These are phyloP conservation scores for Malassezia caprae DNA, from an alignment of 1,284 basidiomycete genomes.

Conservation along the genomic window DNA sequence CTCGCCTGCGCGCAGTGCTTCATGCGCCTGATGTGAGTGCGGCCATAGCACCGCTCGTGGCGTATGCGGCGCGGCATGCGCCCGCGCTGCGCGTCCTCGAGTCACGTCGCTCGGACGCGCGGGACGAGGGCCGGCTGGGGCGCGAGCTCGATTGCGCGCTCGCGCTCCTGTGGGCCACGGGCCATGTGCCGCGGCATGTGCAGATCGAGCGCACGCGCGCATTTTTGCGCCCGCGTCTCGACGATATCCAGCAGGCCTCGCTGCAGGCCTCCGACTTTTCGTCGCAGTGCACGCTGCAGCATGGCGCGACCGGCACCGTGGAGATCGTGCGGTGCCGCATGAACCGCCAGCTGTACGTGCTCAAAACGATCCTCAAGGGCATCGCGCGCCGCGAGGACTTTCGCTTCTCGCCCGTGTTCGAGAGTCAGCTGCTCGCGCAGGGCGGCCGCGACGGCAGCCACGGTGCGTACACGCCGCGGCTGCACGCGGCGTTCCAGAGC, in stretches of 20 bases:
- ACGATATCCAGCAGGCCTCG: conserved; percentile 17
- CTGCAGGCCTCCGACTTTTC: conserved; percentile 31
- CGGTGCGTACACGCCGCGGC: conserved; percentile 19
- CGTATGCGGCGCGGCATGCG: background rate
- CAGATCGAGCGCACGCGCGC: conserved; percentile 17
- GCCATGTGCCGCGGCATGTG: conserved; percentile 13
- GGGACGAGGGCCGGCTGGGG: conserved; percentile 4
- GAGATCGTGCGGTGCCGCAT: conserved; percentile 41
- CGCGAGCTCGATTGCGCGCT: conserved; percentile 25
- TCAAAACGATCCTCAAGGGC: conserved; percentile 44
- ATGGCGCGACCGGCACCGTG: conserved; percentile 32
- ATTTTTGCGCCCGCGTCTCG: conserved; percentile 16
- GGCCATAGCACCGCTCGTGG: conserved; percentile 1
- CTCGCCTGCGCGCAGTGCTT: conserved; percentile 7
- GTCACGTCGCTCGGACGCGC: background rate
- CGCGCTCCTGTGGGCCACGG: conserved; percentile 26
- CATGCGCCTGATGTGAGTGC: background rate
- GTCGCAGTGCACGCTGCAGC: conserved; percentile 32
- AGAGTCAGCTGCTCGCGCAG: conserved; percentile 27
- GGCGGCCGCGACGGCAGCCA: conserved; percentile 7
- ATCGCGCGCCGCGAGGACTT: conserved; percentile 33
- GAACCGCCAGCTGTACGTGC: conserved; percentile 40
- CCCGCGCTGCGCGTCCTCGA: conserved; percentile 6
- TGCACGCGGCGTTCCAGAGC: conserved; percentile 41
- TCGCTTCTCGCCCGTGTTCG: conserved; percentile 34